These are phyloP conservation scores for Citrus medica DNA, from an alignment of 345 rosid genomes.

Conservation along the genomic window DNA sequence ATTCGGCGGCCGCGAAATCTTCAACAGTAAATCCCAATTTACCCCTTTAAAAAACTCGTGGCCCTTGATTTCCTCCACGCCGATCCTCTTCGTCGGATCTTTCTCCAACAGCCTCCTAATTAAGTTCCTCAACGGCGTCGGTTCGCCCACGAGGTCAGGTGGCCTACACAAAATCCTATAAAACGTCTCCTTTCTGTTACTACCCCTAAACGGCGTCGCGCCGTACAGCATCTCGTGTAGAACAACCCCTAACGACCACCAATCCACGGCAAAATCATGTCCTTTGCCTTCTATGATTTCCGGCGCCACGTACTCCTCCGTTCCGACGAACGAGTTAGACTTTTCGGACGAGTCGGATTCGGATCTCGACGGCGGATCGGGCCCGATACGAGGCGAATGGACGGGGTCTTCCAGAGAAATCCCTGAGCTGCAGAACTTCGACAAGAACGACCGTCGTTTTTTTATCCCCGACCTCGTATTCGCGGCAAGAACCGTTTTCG, in stretches of 20 bases:
- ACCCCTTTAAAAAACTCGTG: conserved; percentile 65
- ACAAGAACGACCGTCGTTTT: conserved; percentile 26
- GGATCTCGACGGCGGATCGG: conserved; percentile 9
- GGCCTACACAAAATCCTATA: conserved; percentile 45
- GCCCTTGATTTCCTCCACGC: conserved; percentile 52
- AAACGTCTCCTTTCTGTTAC: conserved; percentile 71
- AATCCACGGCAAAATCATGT: conserved; percentile 83
- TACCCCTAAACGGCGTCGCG: conserved; percentile 70
- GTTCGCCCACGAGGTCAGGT: conserved; percentile 61
- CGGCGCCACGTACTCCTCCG: conserved; percentile 93
- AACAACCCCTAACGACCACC: conserved; percentile 90
- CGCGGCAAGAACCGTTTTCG: background rate
- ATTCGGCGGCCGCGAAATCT: conserved; percentile 64
- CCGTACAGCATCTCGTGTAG: conserved; percentile 92
- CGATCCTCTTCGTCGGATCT: conserved; percentile 64
- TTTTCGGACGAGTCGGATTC: conserved; percentile 33
- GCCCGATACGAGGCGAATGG: background rate
- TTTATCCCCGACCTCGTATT: conserved; percentile 2
- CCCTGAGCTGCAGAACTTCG: conserved; percentile 44
- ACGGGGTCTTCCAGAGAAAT: conserved; percentile 32
- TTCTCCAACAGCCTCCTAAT: conserved; percentile 56
- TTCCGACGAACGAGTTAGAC: conserved; percentile 89
- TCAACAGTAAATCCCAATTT: conserved; percentile 52
- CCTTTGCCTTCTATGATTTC: conserved; percentile 71
- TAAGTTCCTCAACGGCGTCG: conserved; percentile 67